These are phyloP conservation scores for Dianthus caryophyllus DNA, from an alignment of 148 eudicot species.

Conservation along the genomic window DNA sequence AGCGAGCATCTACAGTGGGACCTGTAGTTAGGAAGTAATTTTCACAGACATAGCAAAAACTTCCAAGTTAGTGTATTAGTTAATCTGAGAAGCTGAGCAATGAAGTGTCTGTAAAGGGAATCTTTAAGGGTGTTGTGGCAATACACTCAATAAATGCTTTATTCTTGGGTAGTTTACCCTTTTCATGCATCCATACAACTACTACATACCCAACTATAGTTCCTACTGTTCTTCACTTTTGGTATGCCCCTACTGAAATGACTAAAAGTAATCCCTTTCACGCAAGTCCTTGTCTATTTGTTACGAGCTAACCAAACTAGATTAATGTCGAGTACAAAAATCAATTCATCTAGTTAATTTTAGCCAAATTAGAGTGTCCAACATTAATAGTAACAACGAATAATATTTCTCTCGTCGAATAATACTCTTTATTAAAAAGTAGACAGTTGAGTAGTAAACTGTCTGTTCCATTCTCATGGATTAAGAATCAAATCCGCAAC, in stretches of 20 bases:
- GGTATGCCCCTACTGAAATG: constrained; percentile 6
- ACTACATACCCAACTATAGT: constrained; percentile 7
- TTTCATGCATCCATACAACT: constrained; percentile 23
- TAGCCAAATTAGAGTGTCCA: too few relatives aligned
- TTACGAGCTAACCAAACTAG: neutral
- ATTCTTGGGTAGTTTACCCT: constrained; percentile 23
- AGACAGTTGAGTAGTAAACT: too few relatives aligned
- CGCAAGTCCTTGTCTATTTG: neutral
- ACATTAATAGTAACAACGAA: too few relatives aligned
- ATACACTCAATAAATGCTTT: constrained; percentile 26
- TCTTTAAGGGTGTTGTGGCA: constrained; percentile 24
- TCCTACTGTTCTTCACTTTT: neutral
- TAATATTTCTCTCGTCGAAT: too few relatives aligned
- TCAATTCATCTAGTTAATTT: too few relatives aligned
- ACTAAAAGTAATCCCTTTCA: constrained; percentile 18
- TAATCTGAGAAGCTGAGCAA: neutral
- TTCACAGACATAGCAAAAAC: constrained; percentile 5
- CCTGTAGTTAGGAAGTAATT: neutral
- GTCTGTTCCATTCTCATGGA: too few relatives aligned
- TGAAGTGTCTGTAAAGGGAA: constrained; percentile 19
- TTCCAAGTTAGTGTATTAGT: neutral
- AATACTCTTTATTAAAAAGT: too few relatives aligned
- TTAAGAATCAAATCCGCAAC: too few relatives aligned
- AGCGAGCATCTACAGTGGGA: neutral
- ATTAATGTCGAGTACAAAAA: neutral